A percentile compares a stretch with the other conserved stretches of the same genome.
These are phyloP conservation scores for Termitomyces sp. DNA, from an alignment of 768 basidiomycete species.

Conservation along the genomic window DNA sequence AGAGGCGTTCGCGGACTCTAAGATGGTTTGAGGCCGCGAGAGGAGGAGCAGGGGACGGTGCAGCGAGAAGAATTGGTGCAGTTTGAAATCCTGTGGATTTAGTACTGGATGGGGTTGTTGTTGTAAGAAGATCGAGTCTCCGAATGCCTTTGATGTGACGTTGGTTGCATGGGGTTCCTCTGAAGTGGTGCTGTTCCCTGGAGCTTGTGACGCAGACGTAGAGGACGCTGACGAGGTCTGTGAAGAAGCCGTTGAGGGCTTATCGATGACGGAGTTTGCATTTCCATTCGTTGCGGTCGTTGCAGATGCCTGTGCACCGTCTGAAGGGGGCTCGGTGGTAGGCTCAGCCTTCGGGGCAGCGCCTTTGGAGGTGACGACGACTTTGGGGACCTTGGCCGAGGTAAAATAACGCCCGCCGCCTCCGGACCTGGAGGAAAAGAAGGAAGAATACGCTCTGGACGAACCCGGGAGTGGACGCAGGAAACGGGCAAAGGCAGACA, in stretches of 20 bases:
- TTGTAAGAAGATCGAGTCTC: conserved; percentile 5
- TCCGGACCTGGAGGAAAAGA: conserved; percentile 76
- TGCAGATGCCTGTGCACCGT: conserved; percentile 14
- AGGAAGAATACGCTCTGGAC: conserved; percentile 68
- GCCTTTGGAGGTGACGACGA: conserved; percentile 29
- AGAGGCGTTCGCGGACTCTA: conserved; percentile 31
- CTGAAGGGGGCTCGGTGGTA: conserved; percentile 15
- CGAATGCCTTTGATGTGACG: not conserved
- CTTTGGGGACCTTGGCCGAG: conserved; percentile 64
- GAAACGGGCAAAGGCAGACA: conserved; percentile 52
- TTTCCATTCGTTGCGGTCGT: not conserved
- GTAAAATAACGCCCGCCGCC: conserved; percentile 68
- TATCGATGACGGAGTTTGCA: conserved; percentile 5
- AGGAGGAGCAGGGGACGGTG: conserved; percentile 77
- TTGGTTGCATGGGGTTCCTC: not conserved
- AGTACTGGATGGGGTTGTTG: conserved; percentile 47
- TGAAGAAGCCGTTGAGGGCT: not conserved
- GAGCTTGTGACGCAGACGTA: conserved; percentile 13
- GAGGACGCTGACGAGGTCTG: conserved; percentile 4
- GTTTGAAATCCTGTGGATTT: conserved; percentile 65
- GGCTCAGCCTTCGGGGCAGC: conserved; percentile 25
- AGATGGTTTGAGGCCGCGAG: conserved; percentile 52
- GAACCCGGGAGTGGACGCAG: conserved; percentile 43
- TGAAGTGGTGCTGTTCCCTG: not conserved
- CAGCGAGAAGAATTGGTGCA: conserved; percentile 83